Evolutionary conservation across 345 rosid species (phyloP).

Genomic region (Cardamine occulta): DNA sequence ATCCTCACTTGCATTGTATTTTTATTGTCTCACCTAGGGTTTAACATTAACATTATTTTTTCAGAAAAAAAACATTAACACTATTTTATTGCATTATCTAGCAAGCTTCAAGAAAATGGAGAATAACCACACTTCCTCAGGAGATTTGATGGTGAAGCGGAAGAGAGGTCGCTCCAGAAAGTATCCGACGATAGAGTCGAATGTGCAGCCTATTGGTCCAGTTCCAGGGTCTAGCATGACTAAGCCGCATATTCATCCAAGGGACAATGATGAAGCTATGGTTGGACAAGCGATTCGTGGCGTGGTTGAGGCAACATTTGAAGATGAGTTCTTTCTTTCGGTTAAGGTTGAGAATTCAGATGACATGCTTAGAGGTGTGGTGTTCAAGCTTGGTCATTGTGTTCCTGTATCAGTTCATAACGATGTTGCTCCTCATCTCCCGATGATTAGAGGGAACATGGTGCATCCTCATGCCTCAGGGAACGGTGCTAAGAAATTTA

Average conservation of each 20-base stretch:
- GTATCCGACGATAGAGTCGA: constrained; percentile 36
- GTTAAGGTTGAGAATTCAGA: constrained; percentile 66
- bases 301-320: constrained; percentile 66
- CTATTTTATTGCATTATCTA: constrained; percentile 5
- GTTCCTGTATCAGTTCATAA: constrained; percentile 64
- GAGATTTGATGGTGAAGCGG: constrained; percentile 56
- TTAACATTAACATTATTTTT: neutral
- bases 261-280: constrained; percentile 45
- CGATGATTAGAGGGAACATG: constrained; percentile 64
- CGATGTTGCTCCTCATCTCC: constrained; percentile 70
- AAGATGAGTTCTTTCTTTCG: constrained; percentile 77
- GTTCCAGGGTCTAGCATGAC: constrained; percentile 39
- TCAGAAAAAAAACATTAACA: neutral
- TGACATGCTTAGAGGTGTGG: constrained; percentile 69
- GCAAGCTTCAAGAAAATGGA: constrained; percentile 14
- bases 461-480: constrained; percentile 44
- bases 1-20: constrained; percentile 21
- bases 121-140: constrained; percentile 47
- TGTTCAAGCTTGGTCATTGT: constrained; percentile 74
- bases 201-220: constrained; percentile 45
- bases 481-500: constrained; percentile 36
- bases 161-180: constrained; percentile 90
- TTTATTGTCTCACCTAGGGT: constrained; percentile 11
- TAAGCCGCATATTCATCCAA: constrained; percentile 39
- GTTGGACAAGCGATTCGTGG: constrained; percentile 79